Evolutionary conservation across 371 early-diverging fungal species (phyloP), one percentile per base, ranked within the genome.

Genomic region (Cladochytrium tenue): DNA sequence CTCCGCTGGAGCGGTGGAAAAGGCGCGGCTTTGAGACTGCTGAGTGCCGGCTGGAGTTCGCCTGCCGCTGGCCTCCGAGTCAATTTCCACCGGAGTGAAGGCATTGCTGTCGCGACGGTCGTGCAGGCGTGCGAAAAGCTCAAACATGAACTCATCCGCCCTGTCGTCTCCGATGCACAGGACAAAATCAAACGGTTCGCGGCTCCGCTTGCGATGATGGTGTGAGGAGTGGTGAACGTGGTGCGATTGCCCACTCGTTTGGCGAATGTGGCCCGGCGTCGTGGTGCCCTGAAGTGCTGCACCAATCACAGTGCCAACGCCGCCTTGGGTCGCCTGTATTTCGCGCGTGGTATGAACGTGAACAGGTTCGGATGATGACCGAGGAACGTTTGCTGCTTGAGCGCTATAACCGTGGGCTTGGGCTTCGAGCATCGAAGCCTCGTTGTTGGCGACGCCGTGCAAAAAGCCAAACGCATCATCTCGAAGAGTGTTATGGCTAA

Each of bases 131-230:
- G 87, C 83, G 23, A 90, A 74, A 57, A 81, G 88, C 43, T 79
- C 81, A 78, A 94, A 94, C 90, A 93, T 88, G 58, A 88, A 90
- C 76, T 94, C 94, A 56, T 93, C 92, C 10, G 91, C 81, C 13
- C 92, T 82, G 68, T 92, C 92, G 63, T 92, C 90, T 10, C 94
- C 93, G 50, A 91, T 76, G n/a, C 86, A 76, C 15, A 93, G 71
- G 17, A 91, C 79, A 70, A 91, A 90, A 60, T 92, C 91, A 32
- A 78, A 61, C 28, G 53, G 65, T 32, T 76, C 71, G 26, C 25
- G 7, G 30, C 35, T 5, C 25, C 33, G 20, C 10, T 30, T 31
- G 10, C 15, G 56, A 17, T 27, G 51, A 43, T 34, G 36, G 17
- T 58, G 32, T 57, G 58, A 31, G 17, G 32, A 27, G 43, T 43